Percentiles rank a stretch among this genome's conserved stretches.
Evolutionary conservation across 2,329 filamentous ascomycete genomes (phyloP).

Genomic region (Drechslerella coelobrocha): DNA sequence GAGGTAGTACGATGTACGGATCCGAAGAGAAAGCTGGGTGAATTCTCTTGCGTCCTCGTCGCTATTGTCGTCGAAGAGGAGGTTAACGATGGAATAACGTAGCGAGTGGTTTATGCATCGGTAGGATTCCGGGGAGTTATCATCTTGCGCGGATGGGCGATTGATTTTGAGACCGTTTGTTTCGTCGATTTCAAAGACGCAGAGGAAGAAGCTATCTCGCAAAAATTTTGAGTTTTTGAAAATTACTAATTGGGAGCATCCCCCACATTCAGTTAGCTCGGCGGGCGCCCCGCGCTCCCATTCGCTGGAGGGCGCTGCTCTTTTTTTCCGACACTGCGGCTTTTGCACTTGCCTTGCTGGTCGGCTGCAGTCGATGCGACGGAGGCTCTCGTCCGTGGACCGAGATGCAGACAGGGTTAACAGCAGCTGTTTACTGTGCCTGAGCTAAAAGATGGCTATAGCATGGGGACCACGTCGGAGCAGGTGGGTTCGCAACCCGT

Average conservation of each 20-base stretch:
- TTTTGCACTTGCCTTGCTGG: neutral
- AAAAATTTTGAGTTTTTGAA: constrained; percentile 44
- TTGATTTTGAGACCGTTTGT: constrained; percentile 28
- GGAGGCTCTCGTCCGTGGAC: neutral
- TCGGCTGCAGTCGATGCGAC: constrained; percentile 1
- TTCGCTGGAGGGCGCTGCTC: constrained; percentile 30
- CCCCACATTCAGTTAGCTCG: constrained; percentile 46
- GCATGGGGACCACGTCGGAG: too few species aligned
- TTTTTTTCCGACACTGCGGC: too few species aligned
- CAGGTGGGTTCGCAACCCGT: too few species aligned
- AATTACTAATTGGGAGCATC: constrained; percentile 27
- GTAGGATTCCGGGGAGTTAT: constrained; percentile 20
- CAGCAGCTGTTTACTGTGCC: too few species aligned
- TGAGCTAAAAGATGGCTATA: too few species aligned
- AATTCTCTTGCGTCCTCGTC: neutral
- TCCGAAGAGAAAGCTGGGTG: neutral
- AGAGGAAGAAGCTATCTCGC: constrained; percentile 28
- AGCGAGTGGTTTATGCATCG: constrained; percentile 9
- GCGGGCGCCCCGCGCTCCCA: constrained; percentile 23
- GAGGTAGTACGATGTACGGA: too few species aligned
- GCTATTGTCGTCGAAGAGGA: constrained; percentile 8
- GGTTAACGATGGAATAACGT: neutral
- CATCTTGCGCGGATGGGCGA: constrained; percentile 17
- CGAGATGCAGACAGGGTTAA: too few species aligned
- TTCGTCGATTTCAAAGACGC: constrained; percentile 3